phyloP scores from a whole-genome alignment of 2,329 filamentous ascomycete species.

The Neoscytalidium dimidiatum region DNA sequence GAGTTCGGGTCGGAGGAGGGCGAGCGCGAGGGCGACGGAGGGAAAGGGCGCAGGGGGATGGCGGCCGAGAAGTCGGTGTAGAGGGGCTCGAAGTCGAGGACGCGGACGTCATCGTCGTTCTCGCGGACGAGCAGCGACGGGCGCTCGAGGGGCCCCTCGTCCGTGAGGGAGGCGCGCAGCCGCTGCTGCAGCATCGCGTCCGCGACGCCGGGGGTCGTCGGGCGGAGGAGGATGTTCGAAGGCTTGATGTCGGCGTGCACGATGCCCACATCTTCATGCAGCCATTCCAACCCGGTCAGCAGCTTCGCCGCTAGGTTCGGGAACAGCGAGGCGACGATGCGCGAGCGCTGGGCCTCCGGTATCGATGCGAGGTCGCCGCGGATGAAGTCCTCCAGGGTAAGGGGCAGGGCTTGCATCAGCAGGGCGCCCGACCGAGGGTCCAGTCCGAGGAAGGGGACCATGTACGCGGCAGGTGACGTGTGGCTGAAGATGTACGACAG shows the following conservation, averaged over 20 bases:
- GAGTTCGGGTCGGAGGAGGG: conserved; percentile 28
- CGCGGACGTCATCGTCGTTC: conserved; percentile 1
- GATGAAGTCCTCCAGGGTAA: conserved; percentile 36
- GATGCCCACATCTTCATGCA: conserved; percentile 39
- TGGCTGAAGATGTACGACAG: conserved; percentile 33
- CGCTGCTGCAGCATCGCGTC: conserved; percentile 3
- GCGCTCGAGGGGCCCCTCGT: background rate
- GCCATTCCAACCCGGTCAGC: conserved; percentile 44
- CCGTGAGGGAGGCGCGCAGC: background rate
- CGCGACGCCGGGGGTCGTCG: conserved; percentile 23
- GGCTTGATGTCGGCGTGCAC: conserved; percentile 52
- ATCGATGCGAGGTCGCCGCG: conserved; percentile 26
- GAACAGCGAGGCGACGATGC: conserved; percentile 40
- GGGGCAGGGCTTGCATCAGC: conserved; percentile 35
- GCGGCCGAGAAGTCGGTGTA: conserved; percentile 44
- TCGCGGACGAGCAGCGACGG: conserved; percentile 6
- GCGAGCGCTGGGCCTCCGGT: conserved; percentile 28
- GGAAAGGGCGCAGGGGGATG: background rate
- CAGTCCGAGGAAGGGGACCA: conserved; percentile 37
- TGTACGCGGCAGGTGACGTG: conserved; percentile 24
- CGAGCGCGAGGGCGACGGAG: background rate
- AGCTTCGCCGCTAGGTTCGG: conserved; percentile 43
- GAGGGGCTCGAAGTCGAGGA: conserved; percentile 8
- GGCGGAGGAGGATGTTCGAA: conserved; percentile 45
- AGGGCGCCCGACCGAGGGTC: conserved; percentile 33